Evolutionary conservation across 2,329 filamentous ascomycete species (phyloP).

Genomic region (Nigrospora sphaerica): DNA sequence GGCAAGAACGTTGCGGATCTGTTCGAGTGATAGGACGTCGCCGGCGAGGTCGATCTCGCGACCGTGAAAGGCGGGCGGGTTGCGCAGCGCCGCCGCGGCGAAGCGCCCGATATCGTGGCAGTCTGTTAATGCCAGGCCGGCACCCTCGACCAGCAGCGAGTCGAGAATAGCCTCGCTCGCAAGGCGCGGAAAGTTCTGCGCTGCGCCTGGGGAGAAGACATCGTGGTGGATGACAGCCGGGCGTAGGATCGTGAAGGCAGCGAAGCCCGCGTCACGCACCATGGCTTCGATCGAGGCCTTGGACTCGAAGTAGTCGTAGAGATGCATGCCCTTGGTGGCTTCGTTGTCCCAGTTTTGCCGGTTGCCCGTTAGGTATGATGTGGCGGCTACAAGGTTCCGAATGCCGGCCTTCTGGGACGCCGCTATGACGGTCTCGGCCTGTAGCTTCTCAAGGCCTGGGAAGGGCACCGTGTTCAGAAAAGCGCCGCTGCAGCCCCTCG

Average conservation of each 20-base stretch:
- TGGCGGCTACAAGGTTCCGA: conserved; percentile 17
- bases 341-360: conserved; percentile 16
- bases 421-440: conserved; percentile 22
- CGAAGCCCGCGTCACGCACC: conserved; percentile 19
- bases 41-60: conserved; percentile 22
- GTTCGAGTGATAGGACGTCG: conserved; percentile 21
- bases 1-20: conserved; percentile 18
- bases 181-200: conserved; percentile 21
- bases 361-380: conserved; percentile 11
- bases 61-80: conserved; percentile 20
- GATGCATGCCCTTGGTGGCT: background rate
- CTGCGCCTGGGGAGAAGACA: conserved; percentile 13
- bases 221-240: conserved; percentile 21
- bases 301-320: conserved; percentile 26
- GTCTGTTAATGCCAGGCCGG: conserved; percentile 19
- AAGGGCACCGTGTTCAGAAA: conserved; percentile 14
- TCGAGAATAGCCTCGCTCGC: conserved; percentile 18
- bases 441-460: conserved; percentile 15
- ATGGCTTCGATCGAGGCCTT: conserved; percentile 28
- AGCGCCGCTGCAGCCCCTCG: conserved; percentile 23
- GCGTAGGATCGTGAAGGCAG: conserved; percentile 25
- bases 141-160: conserved; percentile 12
- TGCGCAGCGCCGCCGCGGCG: conserved; percentile 21
- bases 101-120: conserved; percentile 23
- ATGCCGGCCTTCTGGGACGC: conserved; percentile 24